phyloP scores from a whole-genome alignment of 2,329 filamentous ascomycete genomes.

The Magnaporthiopsis rhizophila region DNA sequence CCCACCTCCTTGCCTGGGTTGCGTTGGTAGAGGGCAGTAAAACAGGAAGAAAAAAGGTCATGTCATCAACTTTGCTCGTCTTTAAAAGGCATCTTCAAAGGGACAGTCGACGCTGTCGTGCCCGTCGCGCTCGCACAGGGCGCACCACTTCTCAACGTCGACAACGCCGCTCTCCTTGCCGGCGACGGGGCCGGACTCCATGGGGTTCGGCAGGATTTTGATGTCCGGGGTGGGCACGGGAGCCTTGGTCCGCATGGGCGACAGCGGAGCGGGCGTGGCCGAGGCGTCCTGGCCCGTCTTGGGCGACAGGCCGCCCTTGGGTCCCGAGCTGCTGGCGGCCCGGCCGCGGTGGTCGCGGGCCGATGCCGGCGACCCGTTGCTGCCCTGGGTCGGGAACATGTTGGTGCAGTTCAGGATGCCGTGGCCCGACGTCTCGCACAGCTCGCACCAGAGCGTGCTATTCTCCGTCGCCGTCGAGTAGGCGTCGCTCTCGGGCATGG shows the following conservation, averaged over 20 bases:
- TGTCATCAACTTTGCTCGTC: not conserved
- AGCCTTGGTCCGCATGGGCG: slow-evolving; percentile 40
- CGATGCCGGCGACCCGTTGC: slow-evolving; percentile 1
- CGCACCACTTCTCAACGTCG: slow-evolving; percentile 91
- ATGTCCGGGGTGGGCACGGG: slow-evolving; percentile 31
- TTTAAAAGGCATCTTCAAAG: slow-evolving; percentile 70
- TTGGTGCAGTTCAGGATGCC: slow-evolving; percentile 92
- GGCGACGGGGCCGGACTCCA: slow-evolving; percentile 61
- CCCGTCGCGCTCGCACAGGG: slow-evolving; percentile 89
- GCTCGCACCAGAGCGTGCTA: slow-evolving; percentile 82
- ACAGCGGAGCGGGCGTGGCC: slow-evolving; percentile 46
- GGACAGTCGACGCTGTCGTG: slow-evolving; percentile 95
- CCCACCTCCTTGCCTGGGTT: not conserved
- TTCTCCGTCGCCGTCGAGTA: slow-evolving; percentile 65
- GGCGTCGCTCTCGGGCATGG: slow-evolving; percentile 63
- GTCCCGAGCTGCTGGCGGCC: slow-evolving; percentile 1
- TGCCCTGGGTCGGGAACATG: slow-evolving; percentile 56
- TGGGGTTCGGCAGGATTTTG: slow-evolving; percentile 49
- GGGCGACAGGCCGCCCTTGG: slow-evolving; percentile 15
- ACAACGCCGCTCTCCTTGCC: slow-evolving; percentile 72
- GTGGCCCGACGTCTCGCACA: slow-evolving; percentile 85
- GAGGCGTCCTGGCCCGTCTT: slow-evolving; percentile 28
- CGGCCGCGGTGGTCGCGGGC: not conserved
- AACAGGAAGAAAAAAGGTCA: not conserved
- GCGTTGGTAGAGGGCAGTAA: not conserved